Evolutionary conservation across 148 eudicot species (phyloP), one percentile per base, ranked within the genome.

Genomic region (Rhododendron williamsianum): DNA sequence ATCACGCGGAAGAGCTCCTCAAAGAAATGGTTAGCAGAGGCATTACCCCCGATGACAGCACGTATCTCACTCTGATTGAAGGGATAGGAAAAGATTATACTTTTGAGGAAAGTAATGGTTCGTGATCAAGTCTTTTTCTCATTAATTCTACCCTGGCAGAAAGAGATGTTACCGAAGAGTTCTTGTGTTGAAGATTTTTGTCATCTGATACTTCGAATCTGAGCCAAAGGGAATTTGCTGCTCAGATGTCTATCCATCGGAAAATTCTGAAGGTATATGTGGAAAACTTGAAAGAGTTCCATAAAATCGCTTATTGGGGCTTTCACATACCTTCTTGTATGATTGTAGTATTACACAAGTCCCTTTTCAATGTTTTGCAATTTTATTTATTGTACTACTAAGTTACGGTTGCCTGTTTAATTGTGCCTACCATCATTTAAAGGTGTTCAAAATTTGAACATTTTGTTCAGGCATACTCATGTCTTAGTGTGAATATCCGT

Each of bases 1-100:
- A 49, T 21, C 80, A 16, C 4, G 80, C 80, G 9, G 84, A 48
- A 92, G 93, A 94, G 90, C 92, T 71, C 86, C 87, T 80, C 88
- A 89, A 85, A 94, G 98, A 87, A 92, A 93, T 76, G 76, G 35
- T 71, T 71, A 13, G 76, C 76, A 71, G 15, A 30, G 76, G 76
- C 76, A 30, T 71, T 71, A 33, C 84, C 43, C 98, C 96, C 46
- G 88, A 92, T 89, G 96, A 95, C 81, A 90, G 85, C 81, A 93
- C 93, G 13, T 92, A 92, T 81, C 63, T 89, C 65, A 85, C 93
- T 79, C 82, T 95, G 83, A 91, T 95, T 83, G 93, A 95, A 78
- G 95, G 91, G 78, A 89, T 93, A 15, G 91, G 88, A 33, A 86
- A 88, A 36, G 85, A 30, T 35, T 90, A 89, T 74, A 86, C 84